These are phyloP conservation scores for Phytopythium litorale DNA, from an alignment of 352 stramenopile species.

Conservation along the genomic window DNA sequence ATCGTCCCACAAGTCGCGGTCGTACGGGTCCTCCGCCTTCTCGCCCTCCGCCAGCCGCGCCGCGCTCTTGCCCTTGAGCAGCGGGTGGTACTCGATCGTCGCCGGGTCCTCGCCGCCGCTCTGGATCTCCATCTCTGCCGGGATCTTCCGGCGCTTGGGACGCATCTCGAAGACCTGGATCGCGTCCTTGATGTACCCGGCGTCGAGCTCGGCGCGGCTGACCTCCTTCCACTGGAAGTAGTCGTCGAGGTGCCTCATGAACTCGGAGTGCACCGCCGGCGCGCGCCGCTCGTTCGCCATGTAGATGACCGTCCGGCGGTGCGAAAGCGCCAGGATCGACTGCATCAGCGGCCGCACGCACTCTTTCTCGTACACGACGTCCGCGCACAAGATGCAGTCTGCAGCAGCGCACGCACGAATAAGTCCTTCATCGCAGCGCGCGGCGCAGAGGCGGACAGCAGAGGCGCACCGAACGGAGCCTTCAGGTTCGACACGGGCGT, in stretches of 20 bases:
- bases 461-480: conserved; percentile 40
- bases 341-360: conserved; percentile 74
- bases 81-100: conserved; percentile 39
- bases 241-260: conserved; percentile 52
- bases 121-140: conserved; percentile 62
- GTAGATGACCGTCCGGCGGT: conserved; percentile 76
- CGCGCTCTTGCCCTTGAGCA: conserved; percentile 21
- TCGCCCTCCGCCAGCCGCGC: background rate
- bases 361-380: conserved; percentile 81
- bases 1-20: conserved; percentile 68
- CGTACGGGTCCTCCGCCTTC: conserved; percentile 41
- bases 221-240: conserved; percentile 81
- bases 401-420: background rate
- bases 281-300: conserved; percentile 73
- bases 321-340: conserved; percentile 68
- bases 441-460: background rate
- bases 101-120: conserved; percentile 18
- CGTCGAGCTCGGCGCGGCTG: conserved; percentile 47
- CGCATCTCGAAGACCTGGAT: conserved; percentile 81
- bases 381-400: conserved; percentile 78
- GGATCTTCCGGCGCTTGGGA: conserved; percentile 73
- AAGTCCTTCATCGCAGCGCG: background rate
- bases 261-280: conserved; percentile 44
- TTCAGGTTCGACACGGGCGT: conserved; percentile 48
- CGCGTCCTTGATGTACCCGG: conserved; percentile 62